Evolutionary conservation across 805 yeast species (phyloP).

Genomic region (Metschnikowia reukaufii): DNA sequence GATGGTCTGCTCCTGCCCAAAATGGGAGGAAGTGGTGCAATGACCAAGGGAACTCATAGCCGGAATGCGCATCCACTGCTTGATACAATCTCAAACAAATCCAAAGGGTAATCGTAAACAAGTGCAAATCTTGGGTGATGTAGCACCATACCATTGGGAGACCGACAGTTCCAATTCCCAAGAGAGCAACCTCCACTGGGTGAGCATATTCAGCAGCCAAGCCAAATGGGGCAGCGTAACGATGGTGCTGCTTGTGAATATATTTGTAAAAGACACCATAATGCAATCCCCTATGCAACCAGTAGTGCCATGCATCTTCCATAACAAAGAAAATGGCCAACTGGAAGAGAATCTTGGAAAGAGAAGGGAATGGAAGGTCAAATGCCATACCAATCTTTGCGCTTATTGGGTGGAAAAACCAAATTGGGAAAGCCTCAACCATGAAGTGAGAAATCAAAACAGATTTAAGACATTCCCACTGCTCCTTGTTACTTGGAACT

Average conservation of each 20-base stretch:
- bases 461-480: slow-evolving; percentile 86
- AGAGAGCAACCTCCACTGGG: slow-evolving; percentile 85
- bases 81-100: slow-evolving; percentile 84
- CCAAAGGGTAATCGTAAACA: slow-evolving; percentile 90
- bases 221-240: slow-evolving; percentile 98
- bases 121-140: slow-evolving; percentile 69
- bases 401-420: slow-evolving; percentile 96
- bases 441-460: slow-evolving; percentile 85
- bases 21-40: slow-evolving; percentile 88
- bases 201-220: slow-evolving; percentile 97
- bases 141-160: slow-evolving; percentile 78
- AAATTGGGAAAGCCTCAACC: slow-evolving; percentile 94
- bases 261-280: slow-evolving; percentile 85
- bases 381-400: slow-evolving; percentile 73
- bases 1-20: slow-evolving; percentile 99
- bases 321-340: slow-evolving; percentile 74
- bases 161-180: slow-evolving; percentile 96
- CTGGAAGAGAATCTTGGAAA: slow-evolving; percentile 59
- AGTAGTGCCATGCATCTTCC: slow-evolving; percentile 97
- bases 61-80: slow-evolving; percentile 97
- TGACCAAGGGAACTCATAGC: slow-evolving; percentile 97
- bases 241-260: slow-evolving; percentile 96
- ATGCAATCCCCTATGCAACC: slow-evolving; percentile 90
- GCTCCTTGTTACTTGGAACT: slow-evolving; percentile 77
- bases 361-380: slow-evolving; percentile 81